Evolutionary conservation across 345 rosid genomes (phyloP).

Genomic region (Euphorbia pulcherrima): DNA sequence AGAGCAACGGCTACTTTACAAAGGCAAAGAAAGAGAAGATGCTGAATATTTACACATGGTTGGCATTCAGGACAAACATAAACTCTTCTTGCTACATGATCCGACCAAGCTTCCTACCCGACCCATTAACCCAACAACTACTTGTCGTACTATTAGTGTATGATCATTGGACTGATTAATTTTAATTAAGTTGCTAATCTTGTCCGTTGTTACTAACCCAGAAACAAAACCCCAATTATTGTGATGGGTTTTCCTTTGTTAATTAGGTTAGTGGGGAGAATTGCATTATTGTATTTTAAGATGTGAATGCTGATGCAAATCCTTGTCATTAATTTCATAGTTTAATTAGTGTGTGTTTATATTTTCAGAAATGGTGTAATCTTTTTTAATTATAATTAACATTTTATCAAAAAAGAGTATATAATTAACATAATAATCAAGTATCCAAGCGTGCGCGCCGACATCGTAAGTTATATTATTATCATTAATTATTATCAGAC

Average conservation of each 20-base stretch:
- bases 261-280: conserved; percentile 10
- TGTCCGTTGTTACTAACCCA: conserved; percentile 1
- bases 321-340: conserved; percentile 18
- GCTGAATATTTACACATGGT: conserved; percentile 82
- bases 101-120: conserved; percentile 68
- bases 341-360: not conserved
- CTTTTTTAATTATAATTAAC: not conserved
- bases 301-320: conserved; percentile 31
- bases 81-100: conserved; percentile 72
- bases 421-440: not conserved
- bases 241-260: no score
- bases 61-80: conserved; percentile 83
- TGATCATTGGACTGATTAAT: no score
- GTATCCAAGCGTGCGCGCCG: conserved; percentile 8
- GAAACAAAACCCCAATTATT: not conserved
- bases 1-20: conserved; percentile 81
- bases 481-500: not conserved
- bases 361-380: not conserved
- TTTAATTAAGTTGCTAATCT: not conserved
- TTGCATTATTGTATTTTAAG: conserved; percentile 8
- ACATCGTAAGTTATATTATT: not conserved
- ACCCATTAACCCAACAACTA: conserved; percentile 22
- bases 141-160: conserved; percentile 55
- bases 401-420: no score
- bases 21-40: conserved; percentile 87